Evolutionary conservation across 148 eudicot genomes (phyloP).

Genomic region (Dysphania ambrosioides): DNA sequence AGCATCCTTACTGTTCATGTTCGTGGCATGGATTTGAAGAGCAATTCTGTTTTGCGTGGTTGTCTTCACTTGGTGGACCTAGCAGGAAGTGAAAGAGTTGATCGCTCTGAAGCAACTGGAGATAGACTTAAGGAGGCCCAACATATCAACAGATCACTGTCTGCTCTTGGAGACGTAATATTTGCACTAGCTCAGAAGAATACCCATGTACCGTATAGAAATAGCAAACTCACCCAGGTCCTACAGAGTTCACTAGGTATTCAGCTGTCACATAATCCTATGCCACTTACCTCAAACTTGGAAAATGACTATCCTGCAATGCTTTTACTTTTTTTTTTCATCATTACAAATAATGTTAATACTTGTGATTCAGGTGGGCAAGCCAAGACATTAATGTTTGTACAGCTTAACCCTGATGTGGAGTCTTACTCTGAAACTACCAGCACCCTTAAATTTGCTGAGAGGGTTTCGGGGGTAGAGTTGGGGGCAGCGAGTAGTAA

Average conservation of each 20-base stretch:
- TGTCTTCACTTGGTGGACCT: slow-evolving; percentile 95
- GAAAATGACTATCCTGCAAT: background rate
- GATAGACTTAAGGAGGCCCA: slow-evolving; percentile 93
- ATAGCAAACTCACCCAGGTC: slow-evolving; percentile 96
- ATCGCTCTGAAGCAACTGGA: slow-evolving; percentile 91
- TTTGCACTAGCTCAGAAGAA: slow-evolving; percentile 87
- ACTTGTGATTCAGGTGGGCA: slow-evolving; percentile 69
- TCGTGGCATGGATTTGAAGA: slow-evolving; percentile 80
- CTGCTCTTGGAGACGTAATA: slow-evolving; percentile 93
- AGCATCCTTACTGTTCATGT: slow-evolving; percentile 95
- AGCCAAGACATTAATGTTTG: slow-evolving; percentile 97
- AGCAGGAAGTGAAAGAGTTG: slow-evolving; percentile 99
- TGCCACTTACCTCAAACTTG: background rate
- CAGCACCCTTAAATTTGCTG: slow-evolving; percentile 93
- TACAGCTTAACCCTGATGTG: slow-evolving; percentile 94
- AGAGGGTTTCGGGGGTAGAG: slow-evolving; percentile 98
- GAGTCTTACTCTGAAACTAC: slow-evolving; percentile 87
- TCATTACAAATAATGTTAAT: background rate
- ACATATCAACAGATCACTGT: slow-evolving; percentile 89
- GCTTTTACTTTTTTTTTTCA: background rate
- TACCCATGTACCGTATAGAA: slow-evolving; percentile 88
- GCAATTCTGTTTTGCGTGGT: slow-evolving; percentile 74
- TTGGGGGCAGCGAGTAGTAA: slow-evolving; percentile 89
- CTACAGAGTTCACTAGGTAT: slow-evolving; percentile 94
- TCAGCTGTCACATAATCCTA: background rate